Percentiles rank a stretch among this genome's conserved stretches.
These are phyloP conservation scores for Urtica urens DNA, from an alignment of 306 rosid species.

Conservation along the genomic window DNA sequence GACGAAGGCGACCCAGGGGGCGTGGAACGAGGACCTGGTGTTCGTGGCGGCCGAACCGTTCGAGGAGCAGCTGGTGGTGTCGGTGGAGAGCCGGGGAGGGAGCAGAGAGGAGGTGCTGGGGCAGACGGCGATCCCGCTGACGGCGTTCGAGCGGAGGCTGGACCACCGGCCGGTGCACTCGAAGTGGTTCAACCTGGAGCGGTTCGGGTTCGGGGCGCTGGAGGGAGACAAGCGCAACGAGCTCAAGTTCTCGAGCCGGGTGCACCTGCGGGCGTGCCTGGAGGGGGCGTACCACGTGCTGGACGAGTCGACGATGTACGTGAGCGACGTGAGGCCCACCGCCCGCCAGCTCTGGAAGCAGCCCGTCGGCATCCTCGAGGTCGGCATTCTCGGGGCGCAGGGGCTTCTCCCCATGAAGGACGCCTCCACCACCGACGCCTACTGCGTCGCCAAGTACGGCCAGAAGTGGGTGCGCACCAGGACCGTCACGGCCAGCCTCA, in stretches of 20 bases:
- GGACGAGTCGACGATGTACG: slow-evolving; percentile 70
- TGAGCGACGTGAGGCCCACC: slow-evolving; percentile 72
- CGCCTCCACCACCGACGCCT: slow-evolving; percentile 47
- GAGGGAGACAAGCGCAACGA: slow-evolving; percentile 65
- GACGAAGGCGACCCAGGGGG: slow-evolving; percentile 51
- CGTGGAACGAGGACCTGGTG: slow-evolving; percentile 70
- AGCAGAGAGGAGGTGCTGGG: slow-evolving; percentile 55
- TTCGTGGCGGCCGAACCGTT: slow-evolving; percentile 88
- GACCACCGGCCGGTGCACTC: slow-evolving; percentile 59
- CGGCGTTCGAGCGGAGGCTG: slow-evolving; percentile 50
- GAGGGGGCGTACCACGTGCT: slow-evolving; percentile 84
- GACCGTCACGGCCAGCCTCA: slow-evolving; percentile 45
- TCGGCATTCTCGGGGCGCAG: slow-evolving; percentile 77
- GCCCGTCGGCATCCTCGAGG: slow-evolving; percentile 75
- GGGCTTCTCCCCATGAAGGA: slow-evolving; percentile 64
- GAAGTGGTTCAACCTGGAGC: slow-evolving; percentile 58
- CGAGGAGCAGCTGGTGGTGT: slow-evolving; percentile 50
- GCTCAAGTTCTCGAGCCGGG: slow-evolving; percentile 43
- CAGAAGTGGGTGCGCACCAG: slow-evolving; percentile 83
- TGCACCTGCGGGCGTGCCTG: slow-evolving; percentile 57
- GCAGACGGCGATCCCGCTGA: slow-evolving; percentile 22
- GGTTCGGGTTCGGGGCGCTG: slow-evolving; percentile 54
- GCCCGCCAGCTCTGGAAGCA: slow-evolving; percentile 78
- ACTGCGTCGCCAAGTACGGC: slow-evolving; percentile 74
- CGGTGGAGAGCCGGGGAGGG: slow-evolving; percentile 41